These are phyloP conservation scores for Dianthus caryophyllus DNA, from an alignment of 148 eudicot species.

Conservation along the genomic window DNA sequence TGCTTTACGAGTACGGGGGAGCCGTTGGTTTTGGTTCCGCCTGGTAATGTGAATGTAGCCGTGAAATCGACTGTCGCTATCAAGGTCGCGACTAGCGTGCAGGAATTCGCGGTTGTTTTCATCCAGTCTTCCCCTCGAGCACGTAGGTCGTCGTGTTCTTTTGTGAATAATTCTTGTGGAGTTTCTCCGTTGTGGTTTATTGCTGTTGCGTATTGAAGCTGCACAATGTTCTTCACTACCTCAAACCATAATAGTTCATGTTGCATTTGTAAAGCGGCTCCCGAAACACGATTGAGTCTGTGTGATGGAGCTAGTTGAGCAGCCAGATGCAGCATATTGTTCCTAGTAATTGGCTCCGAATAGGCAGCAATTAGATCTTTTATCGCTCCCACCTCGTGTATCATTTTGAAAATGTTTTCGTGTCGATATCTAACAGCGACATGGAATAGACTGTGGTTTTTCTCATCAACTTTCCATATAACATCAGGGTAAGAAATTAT, in stretches of 20 bases:
- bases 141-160: conserved; percentile 18
- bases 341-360: conserved; percentile 12
- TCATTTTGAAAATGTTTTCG: conserved; percentile 21
- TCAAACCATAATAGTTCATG: conserved; percentile 24
- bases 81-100: conserved; percentile 21
- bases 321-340: conserved; percentile 29
- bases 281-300: conserved; percentile 22
- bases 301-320: conserved; percentile 19
- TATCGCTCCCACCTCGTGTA: conserved; percentile 23
- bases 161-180: conserved; percentile 18
- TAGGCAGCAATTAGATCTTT: conserved; percentile 29
- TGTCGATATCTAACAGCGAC: conserved; percentile 21
- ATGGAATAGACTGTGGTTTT: conserved; percentile 17
- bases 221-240: conserved; percentile 25
- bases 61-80: conserved; percentile 25
- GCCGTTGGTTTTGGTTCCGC: conserved; percentile 13
- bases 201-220: conserved; percentile 18
- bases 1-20: conserved; percentile 1
- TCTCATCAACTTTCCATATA: conserved; percentile 23
- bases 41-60: conserved; percentile 22
- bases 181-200: conserved; percentile 15
- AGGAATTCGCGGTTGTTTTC: conserved; percentile 27
- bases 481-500: conserved; percentile 26
- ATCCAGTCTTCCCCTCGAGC: conserved; percentile 24
- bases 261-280: conserved; percentile 31